phyloP scores from a whole-genome alignment of 2,329 filamentous ascomycete species.

The Fusarium udum region DNA sequence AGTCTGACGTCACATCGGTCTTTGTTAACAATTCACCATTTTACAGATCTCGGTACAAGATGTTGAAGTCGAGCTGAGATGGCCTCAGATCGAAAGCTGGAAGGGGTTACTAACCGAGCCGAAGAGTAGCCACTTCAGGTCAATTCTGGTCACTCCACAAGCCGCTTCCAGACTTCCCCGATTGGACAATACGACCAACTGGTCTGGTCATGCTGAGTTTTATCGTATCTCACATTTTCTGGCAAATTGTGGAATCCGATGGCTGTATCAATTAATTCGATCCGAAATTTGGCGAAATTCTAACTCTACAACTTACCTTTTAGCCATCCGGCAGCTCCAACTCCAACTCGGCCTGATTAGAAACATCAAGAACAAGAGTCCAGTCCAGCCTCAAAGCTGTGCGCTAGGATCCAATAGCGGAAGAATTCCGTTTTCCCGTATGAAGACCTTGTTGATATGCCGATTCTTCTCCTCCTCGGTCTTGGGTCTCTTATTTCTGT shows the following conservation, averaged over 20 bases:
- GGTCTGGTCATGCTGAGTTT: background rate
- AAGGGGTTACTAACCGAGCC: too few species aligned
- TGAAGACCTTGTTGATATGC: conserved; percentile 11
- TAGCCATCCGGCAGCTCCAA: too few species aligned
- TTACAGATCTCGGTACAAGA: accelerated
- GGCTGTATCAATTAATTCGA: accelerated
- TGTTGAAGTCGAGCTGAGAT: background rate
- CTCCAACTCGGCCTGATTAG: background rate
- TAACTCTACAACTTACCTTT: background rate
- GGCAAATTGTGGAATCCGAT: background rate
- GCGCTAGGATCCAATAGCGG: background rate
- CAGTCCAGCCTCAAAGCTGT: background rate
- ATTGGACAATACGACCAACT: background rate
- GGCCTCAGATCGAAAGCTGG: background rate
- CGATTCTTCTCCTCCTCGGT: conserved; percentile 7
- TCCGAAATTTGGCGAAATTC: background rate
- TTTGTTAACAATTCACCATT: too few species aligned
- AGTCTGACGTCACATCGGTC: accelerated
- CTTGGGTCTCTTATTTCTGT: background rate
- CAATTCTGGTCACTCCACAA: background rate
- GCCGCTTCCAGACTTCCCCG: background rate
- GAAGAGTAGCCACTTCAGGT: background rate
- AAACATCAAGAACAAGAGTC: background rate
- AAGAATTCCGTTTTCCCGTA: background rate
- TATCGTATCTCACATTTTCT: background rate